Percentiles rank a stretch among this genome's conserved stretches.
phyloP scores from a whole-genome alignment of 345 rosid species.

The Pugionium cornutum region DNA sequence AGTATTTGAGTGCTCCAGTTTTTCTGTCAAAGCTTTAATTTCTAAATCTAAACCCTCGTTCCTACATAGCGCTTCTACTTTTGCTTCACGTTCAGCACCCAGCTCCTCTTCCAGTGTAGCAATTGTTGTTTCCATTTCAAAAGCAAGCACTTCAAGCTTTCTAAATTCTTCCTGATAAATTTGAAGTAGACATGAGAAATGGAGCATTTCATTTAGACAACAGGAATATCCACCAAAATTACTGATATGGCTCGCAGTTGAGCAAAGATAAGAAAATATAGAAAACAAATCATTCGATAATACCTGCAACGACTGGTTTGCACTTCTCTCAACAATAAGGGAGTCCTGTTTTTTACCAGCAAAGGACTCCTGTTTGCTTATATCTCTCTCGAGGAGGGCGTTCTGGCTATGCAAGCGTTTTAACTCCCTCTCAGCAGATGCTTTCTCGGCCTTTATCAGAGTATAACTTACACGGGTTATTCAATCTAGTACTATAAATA shows the following conservation, averaged over 20 bases:
- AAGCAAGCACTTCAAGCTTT: constrained; percentile 77
- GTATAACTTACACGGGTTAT: constrained; percentile 4
- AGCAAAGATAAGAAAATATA: constrained; percentile 4
- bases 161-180: constrained; percentile 68
- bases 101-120: constrained; percentile 81
- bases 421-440: constrained; percentile 77
- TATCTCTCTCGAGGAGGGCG: constrained; percentile 79
- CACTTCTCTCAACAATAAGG: constrained; percentile 48
- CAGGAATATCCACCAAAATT: constrained; percentile 22
- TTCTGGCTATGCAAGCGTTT: constrained; percentile 72
- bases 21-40: constrained; percentile 50
- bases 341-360: constrained; percentile 81
- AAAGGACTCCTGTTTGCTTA: constrained; percentile 74
- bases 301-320: constrained; percentile 48
- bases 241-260: constrained; percentile 13
- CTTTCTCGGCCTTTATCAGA: constrained; percentile 72
- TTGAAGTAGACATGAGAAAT: constrained; percentile 23
- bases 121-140: constrained; percentile 91
- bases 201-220: constrained; percentile 5
- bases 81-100: constrained; percentile 55
- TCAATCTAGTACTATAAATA: constrained; percentile 2
- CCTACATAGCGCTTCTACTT: constrained; percentile 52
- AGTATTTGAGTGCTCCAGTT: constrained; percentile 48
- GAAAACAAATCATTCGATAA: constrained; percentile 17
- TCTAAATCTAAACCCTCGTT: constrained; percentile 57